Base-by-base conservation (phyloP, 345 rosid species). In the Linum lewisii region DNA sequence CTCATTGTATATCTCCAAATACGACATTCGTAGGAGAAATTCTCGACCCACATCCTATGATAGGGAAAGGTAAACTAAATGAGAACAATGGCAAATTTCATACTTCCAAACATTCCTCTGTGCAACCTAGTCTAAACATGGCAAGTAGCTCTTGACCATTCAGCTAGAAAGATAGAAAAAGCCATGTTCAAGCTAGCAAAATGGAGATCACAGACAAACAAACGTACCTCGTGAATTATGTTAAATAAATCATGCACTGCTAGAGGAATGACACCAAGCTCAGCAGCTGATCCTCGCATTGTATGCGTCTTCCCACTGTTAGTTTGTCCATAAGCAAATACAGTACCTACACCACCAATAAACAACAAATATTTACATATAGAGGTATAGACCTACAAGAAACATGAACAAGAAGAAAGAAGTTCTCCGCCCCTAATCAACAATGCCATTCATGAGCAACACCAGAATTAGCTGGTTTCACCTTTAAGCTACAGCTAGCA, bases 251-350 rank as follows among this genome's bases (percentile, higher is more conserved):
- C 88, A 51, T 73, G 72, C 9, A 92, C 90, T 1, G 96, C 94
- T 23, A 80, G 86, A 63, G 95, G 96, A 55, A 92, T 88, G 60
- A 92, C 93, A 23, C 98, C 98, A 1, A 80, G 93, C 70, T 92
- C 98, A 34, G 50, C 36, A 14, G 56, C 66, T 1, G 97, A 79
- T 54, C 98, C 98, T 51, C 98, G 83, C 98, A 92, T 92, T 8
- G 98, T 92, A 61, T 88, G 88, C 0, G 98, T 92, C 83, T 92
- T 92, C 15, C 97, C 98, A 47, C 97, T 92, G 38, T 88, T 88
- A 7, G 98, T 92, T 66, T 92, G 97, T 36, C 98, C 98, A 51
- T 92, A 92, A 21, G 96, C 98, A 78, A 92, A 92, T 42, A 92
- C 95, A 11, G 98, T 92, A 20, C 98, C 98, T 92, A 19, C 24